These are phyloP conservation scores for Mycena amicta DNA, from an alignment of 768 basidiomycete species.

Conservation along the genomic window DNA sequence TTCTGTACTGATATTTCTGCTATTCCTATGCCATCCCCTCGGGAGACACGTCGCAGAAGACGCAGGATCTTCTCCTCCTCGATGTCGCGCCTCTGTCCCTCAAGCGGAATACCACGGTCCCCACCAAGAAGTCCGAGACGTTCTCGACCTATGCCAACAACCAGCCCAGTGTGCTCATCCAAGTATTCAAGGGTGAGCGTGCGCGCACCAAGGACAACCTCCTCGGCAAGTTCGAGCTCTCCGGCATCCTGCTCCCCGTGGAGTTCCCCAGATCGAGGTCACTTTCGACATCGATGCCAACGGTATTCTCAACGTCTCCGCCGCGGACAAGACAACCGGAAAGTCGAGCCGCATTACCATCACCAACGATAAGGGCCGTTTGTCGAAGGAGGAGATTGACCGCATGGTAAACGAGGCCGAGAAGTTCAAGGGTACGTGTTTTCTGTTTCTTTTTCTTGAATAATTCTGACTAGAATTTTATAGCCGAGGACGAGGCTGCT, in stretches of 20 bases:
- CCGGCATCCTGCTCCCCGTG: constrained; percentile 97
- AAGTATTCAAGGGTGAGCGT: constrained; percentile 98
- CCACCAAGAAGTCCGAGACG: constrained; percentile 97
- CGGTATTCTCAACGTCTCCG: constrained; percentile 94
- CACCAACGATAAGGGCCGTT: constrained; percentile 95
- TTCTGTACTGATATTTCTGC: no score
- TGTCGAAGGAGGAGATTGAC: constrained; percentile 97
- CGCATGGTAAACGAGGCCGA: constrained; percentile 96
- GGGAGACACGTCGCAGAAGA: constrained; percentile 97
- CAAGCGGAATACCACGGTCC: constrained; percentile 98
- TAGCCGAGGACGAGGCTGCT: constrained; percentile 88
- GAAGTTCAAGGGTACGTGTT: constrained; percentile 75
- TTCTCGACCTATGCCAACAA: constrained; percentile 99
- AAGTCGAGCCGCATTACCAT: constrained; percentile 94
- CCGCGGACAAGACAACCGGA: constrained; percentile 94
- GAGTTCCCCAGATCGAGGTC: constrained; percentile 97
- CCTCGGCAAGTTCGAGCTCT: constrained; percentile 97
- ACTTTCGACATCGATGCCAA: constrained; percentile 98
- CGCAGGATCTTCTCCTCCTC: constrained; percentile 96
- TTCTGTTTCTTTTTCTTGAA: constrained; percentile 15
- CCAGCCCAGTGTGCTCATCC: constrained; percentile 97
- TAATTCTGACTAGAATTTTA: constrained; percentile 14
- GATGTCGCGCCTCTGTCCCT: no score
- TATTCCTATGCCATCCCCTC: constrained; percentile 95
- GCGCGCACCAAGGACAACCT: constrained; percentile 98